phyloP scores from a whole-genome alignment of 1,139 yeast species.

The Debaryomyces sp. region DNA sequence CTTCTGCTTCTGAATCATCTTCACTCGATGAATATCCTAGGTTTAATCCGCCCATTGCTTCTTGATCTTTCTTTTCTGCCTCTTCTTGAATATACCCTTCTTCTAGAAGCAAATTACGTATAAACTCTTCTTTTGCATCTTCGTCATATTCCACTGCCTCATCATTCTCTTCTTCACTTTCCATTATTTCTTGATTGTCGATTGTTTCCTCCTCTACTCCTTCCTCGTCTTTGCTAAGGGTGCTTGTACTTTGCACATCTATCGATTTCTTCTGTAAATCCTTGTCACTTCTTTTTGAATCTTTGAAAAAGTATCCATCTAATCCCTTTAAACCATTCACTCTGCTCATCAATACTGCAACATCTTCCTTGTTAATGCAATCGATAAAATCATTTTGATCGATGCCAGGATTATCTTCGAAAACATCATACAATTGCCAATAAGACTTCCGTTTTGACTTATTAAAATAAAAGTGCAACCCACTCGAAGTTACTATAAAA shows the following conservation, averaged over 20 bases:
- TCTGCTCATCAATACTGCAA: slow-evolving; percentile 34
- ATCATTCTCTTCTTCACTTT: slow-evolving; percentile 9
- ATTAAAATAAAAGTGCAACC: slow-evolving; percentile 37
- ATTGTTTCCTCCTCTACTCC: neutral
- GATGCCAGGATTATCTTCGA: slow-evolving; percentile 15
- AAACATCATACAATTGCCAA: slow-evolving; percentile 39
- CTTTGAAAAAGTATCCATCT: slow-evolving; percentile 4
- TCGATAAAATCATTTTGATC: slow-evolving; percentile 20
- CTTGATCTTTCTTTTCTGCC: slow-evolving; percentile 1
- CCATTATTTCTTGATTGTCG: neutral
- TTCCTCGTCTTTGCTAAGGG: slow-evolving; percentile 7
- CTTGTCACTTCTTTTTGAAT: slow-evolving; percentile 3
- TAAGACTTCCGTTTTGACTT: slow-evolving; percentile 21
- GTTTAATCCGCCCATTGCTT: neutral
- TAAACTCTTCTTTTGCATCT: slow-evolving; percentile 15
- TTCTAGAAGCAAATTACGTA: slow-evolving; percentile 21
- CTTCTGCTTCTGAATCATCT: slow-evolving; percentile 3
- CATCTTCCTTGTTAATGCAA: slow-evolving; percentile 33
- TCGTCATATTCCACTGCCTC: slow-evolving; percentile 7
- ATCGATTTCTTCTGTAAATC: slow-evolving; percentile 2
- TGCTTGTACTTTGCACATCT: neutral
- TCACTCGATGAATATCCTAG: slow-evolving; percentile 16
- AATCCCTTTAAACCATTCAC: slow-evolving; percentile 29
- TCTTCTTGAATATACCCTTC: slow-evolving; percentile 20
- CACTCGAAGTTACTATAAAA: slow-evolving; percentile 30